These are phyloP conservation scores for Neurospora tetrasperma DNA, from an alignment of 495 filamentous ascomycete genomes.

Conservation along the genomic window DNA sequence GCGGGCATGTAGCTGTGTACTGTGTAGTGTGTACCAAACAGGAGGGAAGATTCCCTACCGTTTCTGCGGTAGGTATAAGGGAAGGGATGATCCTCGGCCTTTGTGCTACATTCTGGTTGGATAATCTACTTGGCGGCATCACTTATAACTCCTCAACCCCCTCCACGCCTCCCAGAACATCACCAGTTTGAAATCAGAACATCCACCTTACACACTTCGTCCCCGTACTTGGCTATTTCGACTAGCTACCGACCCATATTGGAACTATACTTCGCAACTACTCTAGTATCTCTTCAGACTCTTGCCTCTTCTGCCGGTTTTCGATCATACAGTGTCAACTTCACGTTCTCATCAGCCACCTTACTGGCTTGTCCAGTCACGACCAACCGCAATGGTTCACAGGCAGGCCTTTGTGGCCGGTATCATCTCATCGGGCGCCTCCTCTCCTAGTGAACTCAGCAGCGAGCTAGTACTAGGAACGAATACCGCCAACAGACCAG, in stretches of 20 bases:
- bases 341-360: background rate
- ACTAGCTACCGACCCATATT: background rate
- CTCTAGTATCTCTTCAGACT: background rate
- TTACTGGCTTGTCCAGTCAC: background rate
- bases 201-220: background rate
- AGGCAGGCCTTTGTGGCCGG: background rate
- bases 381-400: background rate
- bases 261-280: background rate
- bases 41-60: background rate
- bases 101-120: background rate
- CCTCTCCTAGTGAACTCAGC: constrained; percentile 7
- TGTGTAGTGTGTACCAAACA: background rate
- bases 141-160: background rate
- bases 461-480: background rate
- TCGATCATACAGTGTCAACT: background rate
- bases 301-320: background rate
- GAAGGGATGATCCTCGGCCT: background rate
- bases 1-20: background rate
- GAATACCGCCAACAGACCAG: background rate
- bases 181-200: background rate
- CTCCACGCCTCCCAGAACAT: background rate
- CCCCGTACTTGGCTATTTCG: background rate
- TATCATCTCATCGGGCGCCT: background rate
- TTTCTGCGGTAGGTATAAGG: background rate
- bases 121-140: background rate